Evolutionary conservation across 805 yeast species (phyloP), one percentile per base, ranked within the genome.

Genomic region (Ogataea glucozyma): DNA sequence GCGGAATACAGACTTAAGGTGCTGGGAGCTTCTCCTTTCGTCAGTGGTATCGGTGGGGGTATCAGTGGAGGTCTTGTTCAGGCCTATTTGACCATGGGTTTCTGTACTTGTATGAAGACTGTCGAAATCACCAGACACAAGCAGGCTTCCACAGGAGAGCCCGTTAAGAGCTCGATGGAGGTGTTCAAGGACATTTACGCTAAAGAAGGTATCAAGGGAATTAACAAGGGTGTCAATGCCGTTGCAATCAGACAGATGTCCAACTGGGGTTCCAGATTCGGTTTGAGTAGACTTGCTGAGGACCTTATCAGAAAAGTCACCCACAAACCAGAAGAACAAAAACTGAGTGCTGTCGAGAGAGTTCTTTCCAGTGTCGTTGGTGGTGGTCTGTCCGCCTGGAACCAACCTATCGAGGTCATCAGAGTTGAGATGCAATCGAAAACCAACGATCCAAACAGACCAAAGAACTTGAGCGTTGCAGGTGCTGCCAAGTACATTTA

Each of bases 201-300:
- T 34, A 84, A 75, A 51, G 98, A 93, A 64, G 99, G 99, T 58
- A 79, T 93, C 45, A 76, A 83, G 54, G 99, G 99, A 57, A 88
- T 93, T 64, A 91, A 93, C 71, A 89, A 86, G 71, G 99, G 99
- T 66, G 98, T 91, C 46, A 91, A 91, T 63, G 99, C 99, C 7
- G 97, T 91, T 46, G 98, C 98, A n/a, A 84, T 91, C 53, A 84
- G 99, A 71, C 99, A 93, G 66, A 85, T 88, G 87, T 91, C 98
- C 54, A 93, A 93, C 69, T 93, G 99, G 99, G 99, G 99, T 39
- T 88, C 97, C 14, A 79, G 99, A 63, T 91, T 90, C 59, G 99
- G 98, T 26, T 75, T 93, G 30, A 77, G 96, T 3, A 79, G 99
- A 62, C 76, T 90, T 59, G 95, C 96, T 23, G 99, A 93, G 72